These are phyloP conservation scores for Gentiana macrophylla DNA, from an alignment of 257 asterid genomes.

Conservation along the genomic window DNA sequence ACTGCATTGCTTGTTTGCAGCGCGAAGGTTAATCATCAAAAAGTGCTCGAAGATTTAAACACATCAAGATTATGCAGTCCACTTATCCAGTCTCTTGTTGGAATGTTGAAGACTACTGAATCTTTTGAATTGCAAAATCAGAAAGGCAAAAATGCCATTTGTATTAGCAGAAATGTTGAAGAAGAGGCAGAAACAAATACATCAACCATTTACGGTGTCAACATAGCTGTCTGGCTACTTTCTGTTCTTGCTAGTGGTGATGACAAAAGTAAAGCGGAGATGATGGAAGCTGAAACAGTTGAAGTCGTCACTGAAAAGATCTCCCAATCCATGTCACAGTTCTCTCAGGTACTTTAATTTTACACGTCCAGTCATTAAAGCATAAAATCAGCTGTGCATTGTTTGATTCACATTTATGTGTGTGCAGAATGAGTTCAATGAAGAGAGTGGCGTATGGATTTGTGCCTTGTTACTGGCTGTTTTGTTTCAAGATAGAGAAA, in stretches of 20 bases:
- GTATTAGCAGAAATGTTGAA: constrained; percentile 54
- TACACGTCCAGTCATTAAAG: background rate
- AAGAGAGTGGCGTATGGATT: constrained; percentile 81
- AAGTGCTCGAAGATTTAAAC: constrained; percentile 64
- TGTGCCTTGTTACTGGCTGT: constrained; percentile 71
- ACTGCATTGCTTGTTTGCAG: constrained; percentile 87
- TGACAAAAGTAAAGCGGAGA: constrained; percentile 56
- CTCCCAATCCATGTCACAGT: constrained; percentile 54
- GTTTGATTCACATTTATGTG: background rate
- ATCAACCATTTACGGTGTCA: constrained; percentile 60
- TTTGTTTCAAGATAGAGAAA: constrained; percentile 79
- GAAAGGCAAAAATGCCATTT: constrained; percentile 40
- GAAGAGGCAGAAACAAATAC: constrained; percentile 56
- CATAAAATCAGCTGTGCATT: too few species aligned
- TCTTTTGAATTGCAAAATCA: constrained; percentile 42
- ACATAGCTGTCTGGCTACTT: constrained; percentile 86
- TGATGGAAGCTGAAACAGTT: constrained; percentile 89
- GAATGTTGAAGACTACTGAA: constrained; percentile 49
- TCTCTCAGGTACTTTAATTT: constrained; percentile 44
- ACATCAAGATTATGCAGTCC: constrained; percentile 47
- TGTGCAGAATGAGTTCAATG: constrained; percentile 71
- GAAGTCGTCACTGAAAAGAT: constrained; percentile 82
- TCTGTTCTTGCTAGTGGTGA: constrained; percentile 72
- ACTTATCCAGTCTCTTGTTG: constrained; percentile 72
- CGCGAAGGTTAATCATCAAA: constrained; percentile 72